A percentile compares a stretch with the other conserved stretches of the same genome.
Evolutionary conservation across 2,329 filamentous ascomycete genomes (phyloP).

Genomic region (Cadophora luteo-olivacea): DNA sequence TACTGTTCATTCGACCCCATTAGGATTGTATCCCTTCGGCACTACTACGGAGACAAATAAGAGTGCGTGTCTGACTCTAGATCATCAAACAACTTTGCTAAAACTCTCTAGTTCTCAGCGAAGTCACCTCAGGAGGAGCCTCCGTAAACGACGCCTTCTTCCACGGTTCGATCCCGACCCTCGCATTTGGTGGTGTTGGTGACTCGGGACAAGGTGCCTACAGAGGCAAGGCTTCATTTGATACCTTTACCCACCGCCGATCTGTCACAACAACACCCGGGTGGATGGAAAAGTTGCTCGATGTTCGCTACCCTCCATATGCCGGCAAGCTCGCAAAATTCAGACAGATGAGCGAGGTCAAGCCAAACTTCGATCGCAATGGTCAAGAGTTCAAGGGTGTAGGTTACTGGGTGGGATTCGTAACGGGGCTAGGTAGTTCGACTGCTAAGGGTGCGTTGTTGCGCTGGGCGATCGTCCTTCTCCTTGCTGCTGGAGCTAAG

Average conservation of each 20-base stretch:
- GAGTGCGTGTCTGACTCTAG: constrained; percentile 53
- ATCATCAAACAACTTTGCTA: constrained; percentile 14
- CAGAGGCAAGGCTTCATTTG: constrained; percentile 77
- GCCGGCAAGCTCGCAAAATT: constrained; percentile 51
- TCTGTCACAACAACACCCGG: constrained; percentile 65
- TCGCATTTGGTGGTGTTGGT: constrained; percentile 85
- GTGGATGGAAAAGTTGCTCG: constrained; percentile 72
- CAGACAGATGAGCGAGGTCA: constrained; percentile 50
- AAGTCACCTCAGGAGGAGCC: constrained; percentile 72
- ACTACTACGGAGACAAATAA: constrained; percentile 78
- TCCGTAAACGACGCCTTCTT: constrained; percentile 71
- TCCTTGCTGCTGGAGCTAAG: constrained; percentile 33
- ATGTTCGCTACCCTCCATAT: constrained; percentile 73
- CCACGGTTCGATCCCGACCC: constrained; percentile 72
- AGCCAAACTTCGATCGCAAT: constrained; percentile 68
- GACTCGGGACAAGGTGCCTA: constrained; percentile 79
- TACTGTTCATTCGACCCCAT: constrained; percentile 79
- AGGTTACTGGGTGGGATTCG: constrained; percentile 59
- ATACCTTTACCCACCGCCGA: constrained; percentile 68
- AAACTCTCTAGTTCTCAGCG: constrained; percentile 57
- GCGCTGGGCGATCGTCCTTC: constrained; percentile 32
- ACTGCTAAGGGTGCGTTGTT: constrained; percentile 39
- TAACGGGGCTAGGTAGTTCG: constrained; percentile 59
- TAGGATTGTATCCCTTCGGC: constrained; percentile 87
- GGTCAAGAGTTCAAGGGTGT: constrained; percentile 59